Conservation (phyloP, 2,329 filamentous ascomycete genomes). For the Alternaria conjuncta region DNA sequence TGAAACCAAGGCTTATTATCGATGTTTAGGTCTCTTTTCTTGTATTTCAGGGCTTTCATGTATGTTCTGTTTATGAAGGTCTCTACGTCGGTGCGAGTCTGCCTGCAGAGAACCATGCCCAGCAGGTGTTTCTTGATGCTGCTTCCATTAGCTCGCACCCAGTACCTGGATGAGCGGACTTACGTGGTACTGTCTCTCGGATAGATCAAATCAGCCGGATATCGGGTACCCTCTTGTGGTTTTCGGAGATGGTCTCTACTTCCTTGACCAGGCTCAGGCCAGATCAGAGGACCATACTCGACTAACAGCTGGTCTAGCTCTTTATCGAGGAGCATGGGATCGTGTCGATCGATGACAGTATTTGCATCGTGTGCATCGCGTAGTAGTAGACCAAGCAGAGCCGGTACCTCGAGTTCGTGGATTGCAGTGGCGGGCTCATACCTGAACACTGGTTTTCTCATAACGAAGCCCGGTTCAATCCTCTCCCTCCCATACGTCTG, state of each 20-base stretch:
- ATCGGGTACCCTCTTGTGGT: constrained; percentile 7
- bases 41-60: background rate
- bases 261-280: constrained; percentile 13
- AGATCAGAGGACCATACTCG: constrained; percentile 19
- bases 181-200: constrained; percentile 13
- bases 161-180: background rate
- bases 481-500: background rate
- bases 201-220: constrained; percentile 18
- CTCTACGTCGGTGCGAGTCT: background rate
- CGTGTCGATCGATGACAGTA: constrained; percentile 5
- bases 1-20: background rate
- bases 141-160: background rate
- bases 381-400: constrained; percentile 13
- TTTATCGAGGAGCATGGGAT: constrained; percentile 14
- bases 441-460: background rate
- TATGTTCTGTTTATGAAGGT: background rate
- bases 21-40: background rate
- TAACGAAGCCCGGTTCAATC: background rate
- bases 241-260: constrained; percentile 14
- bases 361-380: constrained; percentile 15
- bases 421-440: constrained; percentile 11
- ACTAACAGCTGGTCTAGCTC: constrained; percentile 17
- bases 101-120: background rate
- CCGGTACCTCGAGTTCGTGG: constrained; percentile 12
- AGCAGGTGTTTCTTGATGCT: constrained; percentile 12